These are phyloP conservation scores for Arabidopsis thaliana DNA, from an alignment of 345 rosid genomes.

Conservation along the genomic window DNA sequence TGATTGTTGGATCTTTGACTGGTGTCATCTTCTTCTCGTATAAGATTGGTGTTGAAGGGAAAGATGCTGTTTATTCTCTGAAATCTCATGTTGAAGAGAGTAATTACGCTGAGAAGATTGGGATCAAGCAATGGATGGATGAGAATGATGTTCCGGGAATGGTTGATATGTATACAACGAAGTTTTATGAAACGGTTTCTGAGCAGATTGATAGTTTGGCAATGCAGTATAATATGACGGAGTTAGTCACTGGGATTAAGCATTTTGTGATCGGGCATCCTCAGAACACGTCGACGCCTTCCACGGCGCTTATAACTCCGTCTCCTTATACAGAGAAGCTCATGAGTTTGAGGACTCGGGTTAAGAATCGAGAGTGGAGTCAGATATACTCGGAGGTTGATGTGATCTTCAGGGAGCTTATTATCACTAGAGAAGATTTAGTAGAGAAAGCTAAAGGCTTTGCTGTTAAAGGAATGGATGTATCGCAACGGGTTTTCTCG, in stretches of 20 bases:
- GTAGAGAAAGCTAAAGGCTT: constrained; percentile 83
- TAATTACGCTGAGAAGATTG: constrained; percentile 88
- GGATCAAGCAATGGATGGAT: constrained; percentile 89
- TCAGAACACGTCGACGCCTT: constrained; percentile 53
- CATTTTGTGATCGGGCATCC: constrained; percentile 72
- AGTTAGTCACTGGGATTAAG: constrained; percentile 82
- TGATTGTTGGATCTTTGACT: constrained; percentile 73
- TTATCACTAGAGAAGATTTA: constrained; percentile 80
- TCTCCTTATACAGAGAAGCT: constrained; percentile 80
- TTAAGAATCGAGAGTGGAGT: constrained; percentile 72
- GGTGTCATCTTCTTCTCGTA: constrained; percentile 86
- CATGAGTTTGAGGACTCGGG: constrained; percentile 62
- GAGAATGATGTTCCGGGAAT: constrained; percentile 92
- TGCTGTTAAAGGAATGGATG: constrained; percentile 80
- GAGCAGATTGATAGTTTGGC: constrained; percentile 84
- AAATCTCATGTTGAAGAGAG: constrained; percentile 85
- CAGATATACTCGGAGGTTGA: constrained; percentile 75
- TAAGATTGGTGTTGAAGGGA: constrained; percentile 93
- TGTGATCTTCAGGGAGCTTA: constrained; percentile 74
- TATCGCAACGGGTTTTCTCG: constrained; percentile 68
- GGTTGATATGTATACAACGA: constrained; percentile 77
- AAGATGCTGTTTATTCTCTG: constrained; percentile 77
- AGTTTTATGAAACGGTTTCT: constrained; percentile 71
- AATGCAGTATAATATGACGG: constrained; percentile 93
- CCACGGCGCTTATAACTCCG: constrained; percentile 59